Conservation (phyloP, 495 filamentous ascomycete species). For the Penicillium egyptiacum region DNA sequence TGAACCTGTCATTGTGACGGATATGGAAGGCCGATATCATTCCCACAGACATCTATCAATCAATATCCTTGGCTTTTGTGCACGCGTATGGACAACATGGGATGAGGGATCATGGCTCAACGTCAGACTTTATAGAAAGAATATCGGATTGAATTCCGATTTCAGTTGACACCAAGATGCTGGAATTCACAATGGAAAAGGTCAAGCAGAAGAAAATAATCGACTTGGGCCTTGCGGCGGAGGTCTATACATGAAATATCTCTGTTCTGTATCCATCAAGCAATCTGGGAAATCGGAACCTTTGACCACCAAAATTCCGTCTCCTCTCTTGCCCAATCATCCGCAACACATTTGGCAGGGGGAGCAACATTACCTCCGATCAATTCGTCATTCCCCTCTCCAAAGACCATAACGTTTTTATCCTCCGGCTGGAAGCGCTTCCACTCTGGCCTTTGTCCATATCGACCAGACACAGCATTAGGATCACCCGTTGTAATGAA, state of each 20-base stretch:
- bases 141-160: no score
- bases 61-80: no score
- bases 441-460: conserved; percentile 32
- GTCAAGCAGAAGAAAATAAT: background rate
- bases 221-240: background rate
- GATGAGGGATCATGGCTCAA: no score
- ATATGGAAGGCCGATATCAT: no score
- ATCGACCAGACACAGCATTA: conserved; percentile 37
- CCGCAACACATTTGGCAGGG: conserved; percentile 43
- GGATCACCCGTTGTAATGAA: conserved; percentile 57
- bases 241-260: background rate
- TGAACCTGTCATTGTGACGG: no score
- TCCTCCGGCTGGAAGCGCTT: conserved; percentile 24
- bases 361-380: conserved; percentile 44
- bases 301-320: conserved; percentile 60
- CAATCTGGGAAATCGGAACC: conserved; percentile 35
- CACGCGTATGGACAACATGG: no score
- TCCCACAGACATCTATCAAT: no score
- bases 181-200: background rate
- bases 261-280: conserved; percentile 8
- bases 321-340: conserved; percentile 48
- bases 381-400: conserved; percentile 61
- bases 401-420: conserved; percentile 51
- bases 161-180: no score
- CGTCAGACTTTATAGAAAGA: no score